Evolutionary conservation across 345 rosid species (phyloP).

Genomic region (Crucihimalaya himalaica): DNA sequence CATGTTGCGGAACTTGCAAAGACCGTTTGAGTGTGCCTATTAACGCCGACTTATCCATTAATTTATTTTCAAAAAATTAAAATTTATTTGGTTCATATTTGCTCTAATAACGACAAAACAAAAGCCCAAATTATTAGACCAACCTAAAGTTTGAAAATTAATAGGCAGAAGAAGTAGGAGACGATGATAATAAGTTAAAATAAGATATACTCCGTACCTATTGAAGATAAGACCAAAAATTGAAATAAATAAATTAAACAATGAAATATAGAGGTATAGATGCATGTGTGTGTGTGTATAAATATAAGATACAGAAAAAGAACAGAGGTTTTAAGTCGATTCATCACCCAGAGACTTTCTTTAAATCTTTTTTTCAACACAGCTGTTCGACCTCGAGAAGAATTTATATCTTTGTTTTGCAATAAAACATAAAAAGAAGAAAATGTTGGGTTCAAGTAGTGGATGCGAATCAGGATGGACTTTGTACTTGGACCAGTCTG

Average conservation of each 20-base stretch:
- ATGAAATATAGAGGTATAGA: neutral
- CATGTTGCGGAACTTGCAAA: conserved; percentile 29
- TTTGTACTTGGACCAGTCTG: conserved; percentile 78
- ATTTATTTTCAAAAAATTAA: neutral
- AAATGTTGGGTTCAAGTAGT: conserved; percentile 59
- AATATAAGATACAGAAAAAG: neutral
- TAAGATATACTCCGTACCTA: conserved; percentile 27
- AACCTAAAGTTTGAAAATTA: conserved; percentile 35
- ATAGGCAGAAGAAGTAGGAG: conserved; percentile 33
- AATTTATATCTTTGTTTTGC: neutral
- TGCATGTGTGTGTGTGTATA: conserved; percentile 29
- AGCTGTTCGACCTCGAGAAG: conserved; percentile 4
- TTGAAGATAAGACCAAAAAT: conserved; percentile 37
- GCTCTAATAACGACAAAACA: conserved; percentile 34
- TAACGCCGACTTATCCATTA: conserved; percentile 32
- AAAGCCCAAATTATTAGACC: conserved; percentile 30
- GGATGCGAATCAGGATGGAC: conserved; percentile 99
- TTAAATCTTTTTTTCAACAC: neutral
- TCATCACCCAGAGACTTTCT: neutral
- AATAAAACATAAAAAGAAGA: conserved; percentile 26
- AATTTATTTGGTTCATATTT: neutral
- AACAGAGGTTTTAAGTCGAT: conserved; percentile 2
- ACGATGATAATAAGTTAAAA: conserved; percentile 30
- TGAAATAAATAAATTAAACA: conserved; percentile 22
- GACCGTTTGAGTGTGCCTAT: conserved; percentile 18